phyloP scores from a whole-genome alignment of 768 basidiomycete species.

The Russula vinacea region DNA sequence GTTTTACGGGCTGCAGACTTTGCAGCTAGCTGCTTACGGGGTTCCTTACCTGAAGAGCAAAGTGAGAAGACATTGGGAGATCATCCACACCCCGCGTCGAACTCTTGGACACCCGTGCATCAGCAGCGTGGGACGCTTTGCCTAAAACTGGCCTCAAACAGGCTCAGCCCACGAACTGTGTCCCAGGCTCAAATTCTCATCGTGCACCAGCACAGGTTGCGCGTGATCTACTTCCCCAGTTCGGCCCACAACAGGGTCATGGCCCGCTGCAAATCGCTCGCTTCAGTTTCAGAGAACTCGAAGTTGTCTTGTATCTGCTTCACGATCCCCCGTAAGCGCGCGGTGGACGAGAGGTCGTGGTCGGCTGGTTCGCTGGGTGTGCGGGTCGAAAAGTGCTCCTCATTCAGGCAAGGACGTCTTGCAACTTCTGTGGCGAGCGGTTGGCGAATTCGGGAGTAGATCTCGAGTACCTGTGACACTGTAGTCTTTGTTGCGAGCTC shows the following conservation, averaged over 20 bases:
- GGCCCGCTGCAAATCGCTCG: slow-evolving; percentile 7
- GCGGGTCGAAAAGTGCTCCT: slow-evolving; percentile 33
- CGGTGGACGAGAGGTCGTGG: background rate
- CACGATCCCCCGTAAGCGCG: background rate
- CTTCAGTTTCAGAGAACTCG: slow-evolving; percentile 15
- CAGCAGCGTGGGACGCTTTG: no score
- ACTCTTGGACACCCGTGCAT: no score
- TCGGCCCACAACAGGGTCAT: slow-evolving; percentile 3
- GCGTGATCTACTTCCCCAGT: background rate
- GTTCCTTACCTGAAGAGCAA: slow-evolving; percentile 55
- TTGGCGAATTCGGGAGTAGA: slow-evolving; percentile 38
- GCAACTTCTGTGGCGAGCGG: slow-evolving; percentile 34
- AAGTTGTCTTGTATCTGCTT: slow-evolving; percentile 19
- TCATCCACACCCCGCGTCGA: no score
- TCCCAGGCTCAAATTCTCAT: background rate
- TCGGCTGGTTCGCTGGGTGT: background rate
- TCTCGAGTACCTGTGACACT: slow-evolving; percentile 30
- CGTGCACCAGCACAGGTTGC: no score
- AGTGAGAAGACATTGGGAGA: slow-evolving; percentile 1
- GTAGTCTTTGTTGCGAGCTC: slow-evolving; percentile 31
- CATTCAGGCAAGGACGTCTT: slow-evolving; percentile 33
- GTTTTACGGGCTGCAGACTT: slow-evolving; percentile 66
- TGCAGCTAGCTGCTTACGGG: slow-evolving; percentile 82
- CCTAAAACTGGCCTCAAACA: no score
- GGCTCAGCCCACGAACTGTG: background rate